Base-by-base conservation (phyloP, 495 filamentous ascomycete species). In the Hamigera avellanea region DNA sequence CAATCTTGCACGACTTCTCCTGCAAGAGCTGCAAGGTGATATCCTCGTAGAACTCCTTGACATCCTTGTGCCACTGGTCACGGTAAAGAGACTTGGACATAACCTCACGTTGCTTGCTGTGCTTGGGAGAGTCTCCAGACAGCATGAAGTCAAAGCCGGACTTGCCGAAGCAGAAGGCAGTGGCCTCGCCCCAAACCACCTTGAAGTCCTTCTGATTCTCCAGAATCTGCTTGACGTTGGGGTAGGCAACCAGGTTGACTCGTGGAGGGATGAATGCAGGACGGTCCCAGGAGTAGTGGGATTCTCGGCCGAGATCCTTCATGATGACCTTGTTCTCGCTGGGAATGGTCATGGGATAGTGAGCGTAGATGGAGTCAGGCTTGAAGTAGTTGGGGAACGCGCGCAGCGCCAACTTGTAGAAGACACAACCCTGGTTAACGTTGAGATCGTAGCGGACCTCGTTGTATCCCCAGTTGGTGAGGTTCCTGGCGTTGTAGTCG, bases 381-480 rank as follows among this genome's bases (percentile, higher is more conserved):
- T 78, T 80, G 73, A 83, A 89, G 52, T 78, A 75, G 43, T 80
- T 72, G 2, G 86, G 86, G 68, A 93, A 86, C 2, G 84, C 80
- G 14, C 81, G 70, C 32, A 80, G 59, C 34, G 85, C 78, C 35
- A 93, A 66, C 62, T 89, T 93, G 63, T 88, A 88, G 54, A 88
- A 78, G 3, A 89, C 81, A 43, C 80, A 85, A 14, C 86, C 86
- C 48, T 88, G 76, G 48, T 87, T 76, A 48, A 87, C 59, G 47
- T 77, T 83, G 14, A 70, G 56, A 53, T 85, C 78, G 35, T 79
- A 82, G 16, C 80, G 73, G n/a, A 70, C 72, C 54, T 85, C 80
- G 40, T 75, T 76, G 58, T 75, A 82, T 46, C 76, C 76, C 76
- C 76, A 79, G 59, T 83, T 91, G 18, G 88, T 95, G 28, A 94